Conservation (phyloP, 495 filamentous ascomycete genomes). For the Aspergillus heteromorphus region DNA sequence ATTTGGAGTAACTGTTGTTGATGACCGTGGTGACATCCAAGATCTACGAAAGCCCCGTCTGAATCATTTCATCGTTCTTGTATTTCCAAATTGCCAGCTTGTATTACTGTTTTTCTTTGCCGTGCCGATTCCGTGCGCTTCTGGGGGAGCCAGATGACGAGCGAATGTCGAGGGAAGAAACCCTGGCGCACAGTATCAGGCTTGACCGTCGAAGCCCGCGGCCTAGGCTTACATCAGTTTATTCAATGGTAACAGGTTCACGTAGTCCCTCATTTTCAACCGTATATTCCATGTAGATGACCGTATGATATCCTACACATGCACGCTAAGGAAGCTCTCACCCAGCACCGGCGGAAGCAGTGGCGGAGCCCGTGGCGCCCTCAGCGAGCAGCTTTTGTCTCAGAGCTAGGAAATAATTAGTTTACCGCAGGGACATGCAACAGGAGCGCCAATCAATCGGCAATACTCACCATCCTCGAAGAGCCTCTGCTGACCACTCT, state of each 20-base stretch:
- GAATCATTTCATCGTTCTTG: neutral
- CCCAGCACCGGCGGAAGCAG: slow-evolving; percentile 25
- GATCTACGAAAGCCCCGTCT: neutral
- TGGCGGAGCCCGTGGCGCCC: slow-evolving; percentile 24
- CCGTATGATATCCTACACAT: neutral
- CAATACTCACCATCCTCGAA: slow-evolving; percentile 74
- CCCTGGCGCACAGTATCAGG: neutral
- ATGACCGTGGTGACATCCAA: neutral
- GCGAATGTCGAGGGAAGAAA: neutral
- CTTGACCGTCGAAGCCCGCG: neutral
- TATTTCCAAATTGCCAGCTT: neutral
- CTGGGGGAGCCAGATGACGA: neutral
- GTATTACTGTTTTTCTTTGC: neutral
- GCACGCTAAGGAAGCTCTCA: slow-evolving; percentile 12
- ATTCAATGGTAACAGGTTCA: neutral
- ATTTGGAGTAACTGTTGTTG: too few species aligned
- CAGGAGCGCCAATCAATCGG: neutral
- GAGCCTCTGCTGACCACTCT: slow-evolving; percentile 74
- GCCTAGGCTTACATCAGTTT: neutral
- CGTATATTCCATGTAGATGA: neutral
- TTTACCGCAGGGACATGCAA: neutral
- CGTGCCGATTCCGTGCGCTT: neutral
- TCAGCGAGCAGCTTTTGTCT: slow-evolving; percentile 45
- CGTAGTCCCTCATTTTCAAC: neutral
- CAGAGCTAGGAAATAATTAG: slow-evolving; percentile 31